Evolutionary conservation across 2,329 filamentous ascomycete genomes (phyloP), one percentile per base, ranked within the genome.

Genomic region (Colletotrichum chrysophilum): DNA sequence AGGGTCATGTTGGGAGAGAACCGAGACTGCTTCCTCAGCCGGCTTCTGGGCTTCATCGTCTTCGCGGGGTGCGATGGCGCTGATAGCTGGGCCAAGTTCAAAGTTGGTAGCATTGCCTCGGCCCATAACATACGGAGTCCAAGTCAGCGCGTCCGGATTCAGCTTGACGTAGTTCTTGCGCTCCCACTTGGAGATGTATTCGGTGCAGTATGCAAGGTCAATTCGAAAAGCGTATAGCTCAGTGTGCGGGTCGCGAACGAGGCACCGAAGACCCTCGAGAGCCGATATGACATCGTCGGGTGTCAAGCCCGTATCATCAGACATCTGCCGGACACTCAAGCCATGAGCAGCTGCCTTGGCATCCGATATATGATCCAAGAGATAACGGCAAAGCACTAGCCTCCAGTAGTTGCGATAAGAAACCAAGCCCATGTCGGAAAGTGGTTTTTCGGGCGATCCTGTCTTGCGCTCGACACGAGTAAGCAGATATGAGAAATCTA

Each of bases 341-440:
- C 90, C 90, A 14, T 66, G 30, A 7, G 75, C 38, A 16, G 85
- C 82, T 1, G 77, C 77, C 70, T 81, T 83, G 30, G 84, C 83
- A 28, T 84, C 81, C 0, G 84, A 79, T 55, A 84, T 82, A 88
- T 81, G 91, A 77, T 93, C 86, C 48, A 96, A 87, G 8, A 99
- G 89, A 79, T 98, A 95, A 77, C 94, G 94, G 82, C 96, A 98
- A 70, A 99, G 87, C 4, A 98, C 90, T 12, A 98, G 88, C 24
- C 97, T 93, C 97, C 97, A 99, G 84, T 99, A 99, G 80, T 98
- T 98, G 60, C 97, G 93, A 83, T 99, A 99, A 3, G 96, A 98
- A 5, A 98, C 96, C 52, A 99, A 86, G 4, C 97, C 97, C 95
- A 99, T 98, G 82, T 99, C 97, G 0, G 97, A 98, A 5, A 99